These are phyloP conservation scores for Rhizopus arrhizus DNA, from an alignment of 371 early-diverging fungal species.

Conservation along the genomic window DNA sequence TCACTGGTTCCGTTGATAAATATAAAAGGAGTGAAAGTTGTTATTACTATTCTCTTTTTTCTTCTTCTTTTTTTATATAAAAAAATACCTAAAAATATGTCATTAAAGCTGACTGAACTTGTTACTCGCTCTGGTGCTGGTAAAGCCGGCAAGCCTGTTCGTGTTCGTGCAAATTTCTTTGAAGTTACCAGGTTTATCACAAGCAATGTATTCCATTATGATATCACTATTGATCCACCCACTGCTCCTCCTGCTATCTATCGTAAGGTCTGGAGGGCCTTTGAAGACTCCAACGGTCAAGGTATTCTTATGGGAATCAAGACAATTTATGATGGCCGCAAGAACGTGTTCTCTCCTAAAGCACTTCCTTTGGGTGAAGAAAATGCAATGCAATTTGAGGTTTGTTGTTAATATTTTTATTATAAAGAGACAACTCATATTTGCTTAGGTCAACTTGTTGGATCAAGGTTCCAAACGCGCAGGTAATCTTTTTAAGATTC, in stretches of 20 bases:
- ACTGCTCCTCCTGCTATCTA: slow-evolving; percentile 46
- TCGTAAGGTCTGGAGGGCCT: slow-evolving; percentile 51
- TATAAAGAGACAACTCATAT: slow-evolving; percentile 2
- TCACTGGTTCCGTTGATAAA: no score
- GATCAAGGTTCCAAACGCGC: slow-evolving; percentile 19
- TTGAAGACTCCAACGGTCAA: slow-evolving; percentile 38
- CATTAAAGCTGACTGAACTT: slow-evolving; percentile 15
- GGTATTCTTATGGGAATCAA: slow-evolving; percentile 33
- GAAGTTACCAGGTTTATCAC: slow-evolving; percentile 9
- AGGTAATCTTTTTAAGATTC: slow-evolving; percentile 45
- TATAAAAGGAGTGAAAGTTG: no score
- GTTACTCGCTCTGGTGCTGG: slow-evolving; percentile 14
- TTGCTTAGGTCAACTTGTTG: slow-evolving; percentile 8
- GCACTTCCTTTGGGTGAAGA: slow-evolving; percentile 39
- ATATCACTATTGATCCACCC: slow-evolving; percentile 35
- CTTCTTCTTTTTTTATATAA: no score
- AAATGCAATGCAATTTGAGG: slow-evolving; percentile 42
- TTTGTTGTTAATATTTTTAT: slow-evolving; percentile 29
- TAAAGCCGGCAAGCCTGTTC: slow-evolving; percentile 8
- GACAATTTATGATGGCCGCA: slow-evolving; percentile 58
- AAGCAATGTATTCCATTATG: slow-evolving; percentile 21
- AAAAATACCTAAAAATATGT: no score
- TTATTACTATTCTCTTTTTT: no score
- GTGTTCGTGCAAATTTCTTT: slow-evolving; percentile 22
- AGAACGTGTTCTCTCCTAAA: slow-evolving; percentile 50